Percentiles rank a stretch among this genome's conserved stretches.
Evolutionary conservation across 2,329 filamentous ascomycete species (phyloP).

Genomic region (Colletotrichum tropicale): DNA sequence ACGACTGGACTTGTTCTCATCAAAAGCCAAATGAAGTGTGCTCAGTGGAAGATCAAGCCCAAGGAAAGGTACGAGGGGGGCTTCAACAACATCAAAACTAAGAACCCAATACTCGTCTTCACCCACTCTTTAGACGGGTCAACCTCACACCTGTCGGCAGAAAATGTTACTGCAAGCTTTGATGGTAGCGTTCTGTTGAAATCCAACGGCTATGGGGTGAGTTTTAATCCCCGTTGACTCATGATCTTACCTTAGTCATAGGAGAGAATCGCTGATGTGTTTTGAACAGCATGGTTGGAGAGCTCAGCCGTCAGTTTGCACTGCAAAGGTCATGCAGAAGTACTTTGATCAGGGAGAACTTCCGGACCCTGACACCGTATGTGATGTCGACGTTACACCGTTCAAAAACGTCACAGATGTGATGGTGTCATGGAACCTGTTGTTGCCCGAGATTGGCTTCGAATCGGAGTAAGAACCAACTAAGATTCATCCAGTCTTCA

Average conservation of each 20-base stretch:
- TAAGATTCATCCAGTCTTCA: neutral
- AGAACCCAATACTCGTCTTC: neutral
- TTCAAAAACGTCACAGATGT: neutral
- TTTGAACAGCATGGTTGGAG: neutral
- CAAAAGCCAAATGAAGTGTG: neutral
- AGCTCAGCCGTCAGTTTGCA: neutral
- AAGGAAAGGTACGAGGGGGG: neutral
- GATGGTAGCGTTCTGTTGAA: neutral
- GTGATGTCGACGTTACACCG: neutral
- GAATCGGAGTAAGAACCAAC: neutral
- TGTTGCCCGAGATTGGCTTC: neutral
- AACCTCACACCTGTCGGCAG: neutral
- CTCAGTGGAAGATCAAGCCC: neutral
- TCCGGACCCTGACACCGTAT: neutral
- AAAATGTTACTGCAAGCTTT: neutral
- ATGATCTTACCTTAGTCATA: neutral
- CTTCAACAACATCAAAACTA: neutral
- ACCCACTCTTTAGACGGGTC: neutral
- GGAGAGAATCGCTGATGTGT: neutral
- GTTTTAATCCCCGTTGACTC: neutral
- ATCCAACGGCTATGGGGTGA: neutral
- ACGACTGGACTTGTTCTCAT: accelerated
- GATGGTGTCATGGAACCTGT: neutral
- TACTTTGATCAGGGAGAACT: neutral
- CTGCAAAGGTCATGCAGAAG: neutral